Evolutionary conservation across 495 filamentous ascomycete genomes (phyloP).

Genomic region (Filosporella fistucella): DNA sequence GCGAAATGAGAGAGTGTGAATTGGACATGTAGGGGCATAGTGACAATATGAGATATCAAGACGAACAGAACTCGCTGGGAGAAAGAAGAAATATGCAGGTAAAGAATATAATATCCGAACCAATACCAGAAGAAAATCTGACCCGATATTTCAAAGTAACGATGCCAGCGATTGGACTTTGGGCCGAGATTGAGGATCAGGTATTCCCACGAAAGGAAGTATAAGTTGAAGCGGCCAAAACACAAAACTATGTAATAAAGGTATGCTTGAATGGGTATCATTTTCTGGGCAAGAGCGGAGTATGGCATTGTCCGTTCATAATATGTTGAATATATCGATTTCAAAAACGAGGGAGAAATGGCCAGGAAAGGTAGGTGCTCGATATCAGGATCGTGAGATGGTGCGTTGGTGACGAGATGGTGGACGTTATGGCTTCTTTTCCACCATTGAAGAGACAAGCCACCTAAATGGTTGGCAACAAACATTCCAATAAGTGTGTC

Average conservation of each 20-base stretch:
- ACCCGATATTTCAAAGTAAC: constrained; percentile 75
- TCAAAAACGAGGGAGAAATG: constrained; percentile 77
- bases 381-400: constrained; percentile 96
- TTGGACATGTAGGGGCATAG: constrained; percentile 82
- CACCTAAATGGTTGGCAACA: constrained; percentile 82
- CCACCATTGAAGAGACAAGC: constrained; percentile 90
- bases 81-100: constrained; percentile 63
- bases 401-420: constrained; percentile 90
- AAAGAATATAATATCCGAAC: constrained; percentile 82
- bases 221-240: constrained; percentile 85
- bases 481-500: constrained; percentile 84
- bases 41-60: constrained; percentile 77
- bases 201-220: constrained; percentile 74
- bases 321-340: constrained; percentile 71
- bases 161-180: constrained; percentile 51
- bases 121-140: constrained; percentile 86
- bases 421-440: constrained; percentile 95
- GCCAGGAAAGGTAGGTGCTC: constrained; percentile 94
- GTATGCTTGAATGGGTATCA: constrained; percentile 71
- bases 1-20: constrained; percentile 95
- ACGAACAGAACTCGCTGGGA: constrained; percentile 67
- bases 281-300: constrained; percentile 64
- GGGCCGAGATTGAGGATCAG: constrained; percentile 50
- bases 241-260: constrained; percentile 77
- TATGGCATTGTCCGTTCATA: constrained; percentile 81